Base-by-base conservation (phyloP, 305 asterid genomes). In the Fraxinus dipetala region DNA sequence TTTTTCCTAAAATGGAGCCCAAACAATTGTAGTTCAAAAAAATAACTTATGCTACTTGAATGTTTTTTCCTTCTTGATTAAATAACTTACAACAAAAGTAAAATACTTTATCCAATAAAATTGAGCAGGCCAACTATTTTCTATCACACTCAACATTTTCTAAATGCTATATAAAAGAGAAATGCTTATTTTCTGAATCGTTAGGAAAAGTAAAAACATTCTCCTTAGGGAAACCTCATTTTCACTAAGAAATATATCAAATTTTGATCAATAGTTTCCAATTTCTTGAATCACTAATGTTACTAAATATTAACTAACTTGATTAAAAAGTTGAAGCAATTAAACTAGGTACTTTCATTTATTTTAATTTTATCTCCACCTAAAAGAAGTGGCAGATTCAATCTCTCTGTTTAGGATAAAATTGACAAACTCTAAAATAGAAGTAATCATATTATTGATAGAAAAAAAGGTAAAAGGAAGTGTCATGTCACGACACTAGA, bases 401-500 rank as follows among this genome's bases (percentile, higher is more conserved):
- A 13, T 43, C n/a, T 45, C 56, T 43, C 16, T 45, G 18, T 45
- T 45, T 45, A 45, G 56, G 18, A 11, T 45, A 45, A 45, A 45
- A 11, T 45, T 45, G 56, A 11, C 56, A 51, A 38, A 63, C 56
- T 9, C 76, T 54, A 69, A 72, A 75, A 75, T 18, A 79, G 75
- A 79, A 36, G 75, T 81, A 22, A 81, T 74, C 70, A 43, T 43
- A 54, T 1, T 35, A 38, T 24, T 35, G 56, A 76, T 43, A 30
- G 9, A 38, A 65, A 28, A 30, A 40, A 3, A 10, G 72, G 70
- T 75, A 75, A 90, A 30, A 91, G 91, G 97, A 92, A 87, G 82
- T 87, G 94, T 92, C 97, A 92, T 84, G 85, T 92, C 94, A 92
- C 85, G 91, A 91, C 93, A 92, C 75, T 81, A 87, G 93, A 92